phyloP scores from a whole-genome alignment of 73 alveolate genomes.

The Blepharisma japonicum region DNA sequence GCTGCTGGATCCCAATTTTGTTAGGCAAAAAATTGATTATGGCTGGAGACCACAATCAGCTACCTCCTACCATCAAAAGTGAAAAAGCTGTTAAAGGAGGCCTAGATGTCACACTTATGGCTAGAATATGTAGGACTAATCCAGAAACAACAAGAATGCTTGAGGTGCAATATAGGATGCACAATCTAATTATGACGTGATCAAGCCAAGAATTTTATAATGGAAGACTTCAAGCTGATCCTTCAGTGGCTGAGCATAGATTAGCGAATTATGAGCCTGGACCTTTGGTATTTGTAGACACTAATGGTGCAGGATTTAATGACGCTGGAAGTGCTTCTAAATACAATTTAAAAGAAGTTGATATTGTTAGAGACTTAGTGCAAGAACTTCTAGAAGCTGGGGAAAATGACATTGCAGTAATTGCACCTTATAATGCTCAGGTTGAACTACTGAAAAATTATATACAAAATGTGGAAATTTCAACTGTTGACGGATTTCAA shows the following conservation, averaged over 20 bases:
- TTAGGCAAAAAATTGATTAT: slow-evolving; percentile 87
- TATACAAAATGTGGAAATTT: slow-evolving; percentile 78
- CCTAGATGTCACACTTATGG: slow-evolving; percentile 84
- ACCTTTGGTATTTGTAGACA: slow-evolving; percentile 77
- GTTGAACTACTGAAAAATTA: slow-evolving; percentile 73
- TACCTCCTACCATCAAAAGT: slow-evolving; percentile 95
- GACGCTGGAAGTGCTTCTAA: slow-evolving; percentile 91
- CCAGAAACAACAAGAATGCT: slow-evolving; percentile 62
- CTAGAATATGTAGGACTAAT: slow-evolving; percentile 70
- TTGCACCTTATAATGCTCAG: slow-evolving; percentile 97
- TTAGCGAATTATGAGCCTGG: slow-evolving; percentile 51
- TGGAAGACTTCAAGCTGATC: slow-evolving; percentile 84
- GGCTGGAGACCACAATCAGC: slow-evolving; percentile 99
- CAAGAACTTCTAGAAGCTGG: slow-evolving; percentile 71
- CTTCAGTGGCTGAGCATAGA: slow-evolving; percentile 66
- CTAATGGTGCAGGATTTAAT: slow-evolving; percentile 82
- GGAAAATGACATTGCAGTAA: slow-evolving; percentile 79
- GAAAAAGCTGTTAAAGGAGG: slow-evolving; percentile 78
- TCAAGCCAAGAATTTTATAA: slow-evolving; percentile 87
- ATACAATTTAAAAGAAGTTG: slow-evolving; percentile 91
- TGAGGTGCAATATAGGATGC: slow-evolving; percentile 94
- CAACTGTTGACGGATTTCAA: slow-evolving; percentile 98
- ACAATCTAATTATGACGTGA: slow-evolving; percentile 90
- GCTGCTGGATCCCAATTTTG: slow-evolving; percentile 96
- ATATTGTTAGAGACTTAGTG: slow-evolving; percentile 73